Base-by-base conservation (phyloP, 108 stramenopile genomes). In the Discostella pseudostelligera region DNA sequence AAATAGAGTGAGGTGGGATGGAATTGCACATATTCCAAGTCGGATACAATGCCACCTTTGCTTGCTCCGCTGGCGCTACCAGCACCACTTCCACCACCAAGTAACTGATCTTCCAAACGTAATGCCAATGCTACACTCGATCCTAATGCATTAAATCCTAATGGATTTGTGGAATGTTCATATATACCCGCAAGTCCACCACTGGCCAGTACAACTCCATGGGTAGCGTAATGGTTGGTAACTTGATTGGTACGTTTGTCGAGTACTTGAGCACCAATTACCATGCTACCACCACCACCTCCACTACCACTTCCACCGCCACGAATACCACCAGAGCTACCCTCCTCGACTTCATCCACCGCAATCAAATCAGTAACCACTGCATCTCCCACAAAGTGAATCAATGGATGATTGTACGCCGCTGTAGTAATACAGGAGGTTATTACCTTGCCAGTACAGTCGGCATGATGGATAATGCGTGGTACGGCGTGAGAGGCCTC, bases 1-100 rank as follows among this genome's bases (percentile, higher is more conserved):
- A 95, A 62, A 76, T 72, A 83, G 21, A 97, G 67, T 0, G 96
- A 84, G 0, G 96, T 97, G 37, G 96, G 96, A 67, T 97, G 96
- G 67, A 97, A 97, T 76, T 97, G 96, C 0, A 97, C 95, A 68
- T 95, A 97, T 65, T 97, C 95, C 87, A 96, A 78, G 53, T 95
- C 93, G 11, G 85, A 79, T 10, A 54, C 67, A 4, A 89, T 64
- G 13, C 66, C 60, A 26, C 35, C 13, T 22, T 54, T 21, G 17
- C 32, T 10, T 1, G 29, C 10, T 28, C 32, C n/a, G 29, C 13
- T 26, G 54, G 22, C 55, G 58, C 5, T 48, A 45, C n/a, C 22
- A 16, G 46, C 11, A 32, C 13, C 21, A 29, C 20, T 13, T 21
- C 22, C 28, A 35, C 0, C 14, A 20, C 28, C 61, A 14, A 40